Percentiles rank a stretch among this genome's conserved stretches.
Conservation (phyloP, 2,329 filamentous ascomycete genomes). For the Monosporascus sp. region DNA sequence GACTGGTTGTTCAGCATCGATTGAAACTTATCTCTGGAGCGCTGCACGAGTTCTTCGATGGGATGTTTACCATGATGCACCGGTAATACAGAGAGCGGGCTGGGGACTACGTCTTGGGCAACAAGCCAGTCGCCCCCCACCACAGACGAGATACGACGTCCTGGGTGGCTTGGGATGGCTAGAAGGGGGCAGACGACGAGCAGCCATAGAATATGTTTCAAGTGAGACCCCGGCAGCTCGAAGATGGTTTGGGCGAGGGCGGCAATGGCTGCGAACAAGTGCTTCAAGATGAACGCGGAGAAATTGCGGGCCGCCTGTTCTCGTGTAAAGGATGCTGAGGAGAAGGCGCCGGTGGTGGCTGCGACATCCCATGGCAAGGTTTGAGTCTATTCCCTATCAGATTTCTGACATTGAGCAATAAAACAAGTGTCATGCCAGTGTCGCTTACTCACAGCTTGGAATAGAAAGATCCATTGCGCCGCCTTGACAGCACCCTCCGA, state of each 20-base stretch:
- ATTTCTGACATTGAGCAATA: not conserved
- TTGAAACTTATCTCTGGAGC: constrained; percentile 26
- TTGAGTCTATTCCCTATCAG: not conserved
- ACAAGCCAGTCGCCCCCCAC: not conserved
- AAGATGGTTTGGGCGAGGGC: not conserved
- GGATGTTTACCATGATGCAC: constrained; percentile 24
- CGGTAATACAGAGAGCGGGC: not conserved
- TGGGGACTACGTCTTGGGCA: not conserved
- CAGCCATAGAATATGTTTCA: not conserved
- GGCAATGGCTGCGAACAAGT: not conserved
- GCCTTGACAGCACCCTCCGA: not conserved
- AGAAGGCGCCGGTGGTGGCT: not conserved
- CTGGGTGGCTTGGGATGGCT: not conserved
- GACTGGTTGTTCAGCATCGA: constrained; percentile 32
- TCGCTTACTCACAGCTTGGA: not conserved
- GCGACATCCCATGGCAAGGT: not conserved
- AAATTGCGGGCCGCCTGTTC: not conserved
- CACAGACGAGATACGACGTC: not conserved
- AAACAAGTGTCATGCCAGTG: not conserved
- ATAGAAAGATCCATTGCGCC: not conserved
- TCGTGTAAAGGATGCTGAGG: not conserved
- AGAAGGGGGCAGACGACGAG: not conserved
- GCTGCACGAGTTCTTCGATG: constrained; percentile 25
- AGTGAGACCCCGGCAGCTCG: not conserved
- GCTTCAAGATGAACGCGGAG: not conserved